phyloP scores from a whole-genome alignment of 2,329 filamentous ascomycete genomes.

The Cordyceps javanica region DNA sequence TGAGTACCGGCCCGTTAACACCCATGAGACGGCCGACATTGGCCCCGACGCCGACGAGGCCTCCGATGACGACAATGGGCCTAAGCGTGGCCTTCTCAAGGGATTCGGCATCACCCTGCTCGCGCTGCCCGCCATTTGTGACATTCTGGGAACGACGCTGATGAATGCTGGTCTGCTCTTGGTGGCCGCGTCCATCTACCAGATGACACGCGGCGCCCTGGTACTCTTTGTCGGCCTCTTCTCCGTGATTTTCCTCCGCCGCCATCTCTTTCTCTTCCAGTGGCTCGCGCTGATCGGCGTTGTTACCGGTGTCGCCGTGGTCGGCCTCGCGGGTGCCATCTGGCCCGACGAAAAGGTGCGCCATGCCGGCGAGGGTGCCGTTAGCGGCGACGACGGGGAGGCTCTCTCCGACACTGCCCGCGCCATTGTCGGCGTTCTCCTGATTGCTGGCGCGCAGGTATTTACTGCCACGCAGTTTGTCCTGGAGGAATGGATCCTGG shows the following conservation, averaged over 20 bases:
- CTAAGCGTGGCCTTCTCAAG: slow-evolving; percentile 54
- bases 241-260: slow-evolving; percentile 82
- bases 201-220: slow-evolving; percentile 94
- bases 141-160: slow-evolving; percentile 89
- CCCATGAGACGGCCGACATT: slow-evolving; percentile 38
- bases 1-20: slow-evolving; percentile 61
- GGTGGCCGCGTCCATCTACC: slow-evolving; percentile 93
- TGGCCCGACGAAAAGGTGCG: slow-evolving; percentile 56
- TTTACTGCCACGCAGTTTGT: slow-evolving; percentile 98
- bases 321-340: slow-evolving; percentile 82
- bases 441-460: slow-evolving; percentile 92
- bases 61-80: slow-evolving; percentile 25
- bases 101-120: slow-evolving; percentile 70
- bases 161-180: slow-evolving; percentile 96
- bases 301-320: slow-evolving; percentile 78
- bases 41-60: slow-evolving; percentile 34
- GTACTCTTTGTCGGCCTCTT: slow-evolving; percentile 95
- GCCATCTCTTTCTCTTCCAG: slow-evolving; percentile 78
- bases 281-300: slow-evolving; percentile 87
- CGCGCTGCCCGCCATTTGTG: slow-evolving; percentile 81
- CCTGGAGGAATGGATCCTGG: slow-evolving; percentile 85
- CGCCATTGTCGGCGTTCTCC: slow-evolving; percentile 74
- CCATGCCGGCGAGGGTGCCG: slow-evolving; percentile 28
- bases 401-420: slow-evolving; percentile 29
- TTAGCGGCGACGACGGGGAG: slow-evolving; percentile 24